These are phyloP conservation scores for Penicillium flavigenum DNA, from an alignment of 495 filamentous ascomycete genomes.

Conservation along the genomic window DNA sequence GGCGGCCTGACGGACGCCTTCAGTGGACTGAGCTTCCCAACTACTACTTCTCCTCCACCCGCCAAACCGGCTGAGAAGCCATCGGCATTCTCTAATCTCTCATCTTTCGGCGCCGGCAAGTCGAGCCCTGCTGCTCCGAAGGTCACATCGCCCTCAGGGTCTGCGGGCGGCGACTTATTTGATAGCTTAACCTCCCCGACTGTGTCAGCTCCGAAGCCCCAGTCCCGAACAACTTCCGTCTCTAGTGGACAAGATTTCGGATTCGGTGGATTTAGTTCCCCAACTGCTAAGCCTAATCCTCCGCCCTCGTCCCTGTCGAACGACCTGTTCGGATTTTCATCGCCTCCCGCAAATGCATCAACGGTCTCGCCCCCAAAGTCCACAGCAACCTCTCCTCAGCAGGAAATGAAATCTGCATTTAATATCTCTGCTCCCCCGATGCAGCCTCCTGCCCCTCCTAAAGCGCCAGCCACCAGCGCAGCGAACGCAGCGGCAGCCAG, in stretches of 20 bases:
- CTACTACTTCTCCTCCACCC: slow-evolving; percentile 54
- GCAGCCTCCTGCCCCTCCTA: slow-evolving; percentile 43
- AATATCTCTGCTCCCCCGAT: slow-evolving; percentile 66
- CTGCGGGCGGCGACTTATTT: slow-evolving; percentile 73
- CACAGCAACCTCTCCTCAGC: slow-evolving; percentile 38
- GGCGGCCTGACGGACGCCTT: slow-evolving; percentile 87
- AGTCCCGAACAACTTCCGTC: slow-evolving; percentile 42
- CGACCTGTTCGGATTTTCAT: slow-evolving; percentile 81
- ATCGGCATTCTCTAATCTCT: slow-evolving; percentile 72
- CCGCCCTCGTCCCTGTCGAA: slow-evolving; percentile 47
- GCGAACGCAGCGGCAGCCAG: slow-evolving; percentile 35
- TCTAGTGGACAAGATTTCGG: slow-evolving; percentile 54
- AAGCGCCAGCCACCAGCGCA: slow-evolving; percentile 34
- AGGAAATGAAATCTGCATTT: slow-evolving; percentile 65
- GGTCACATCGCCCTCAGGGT: slow-evolving; percentile 51
- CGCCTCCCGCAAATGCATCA: slow-evolving; percentile 48
- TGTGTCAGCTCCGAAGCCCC: slow-evolving; percentile 46
- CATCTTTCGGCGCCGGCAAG: slow-evolving; percentile 57
- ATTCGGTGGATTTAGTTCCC: slow-evolving; percentile 46
- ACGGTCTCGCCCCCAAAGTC: slow-evolving; percentile 45
- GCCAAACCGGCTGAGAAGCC: slow-evolving; percentile 54
- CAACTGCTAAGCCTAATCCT: slow-evolving; percentile 45
- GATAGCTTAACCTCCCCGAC: slow-evolving; percentile 63
- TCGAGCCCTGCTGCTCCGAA: slow-evolving; percentile 54
- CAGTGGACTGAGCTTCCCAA: slow-evolving; percentile 71